phyloP scores from a whole-genome alignment of 2,329 filamentous ascomycete species.

The Thermoascus crustaceus region DNA sequence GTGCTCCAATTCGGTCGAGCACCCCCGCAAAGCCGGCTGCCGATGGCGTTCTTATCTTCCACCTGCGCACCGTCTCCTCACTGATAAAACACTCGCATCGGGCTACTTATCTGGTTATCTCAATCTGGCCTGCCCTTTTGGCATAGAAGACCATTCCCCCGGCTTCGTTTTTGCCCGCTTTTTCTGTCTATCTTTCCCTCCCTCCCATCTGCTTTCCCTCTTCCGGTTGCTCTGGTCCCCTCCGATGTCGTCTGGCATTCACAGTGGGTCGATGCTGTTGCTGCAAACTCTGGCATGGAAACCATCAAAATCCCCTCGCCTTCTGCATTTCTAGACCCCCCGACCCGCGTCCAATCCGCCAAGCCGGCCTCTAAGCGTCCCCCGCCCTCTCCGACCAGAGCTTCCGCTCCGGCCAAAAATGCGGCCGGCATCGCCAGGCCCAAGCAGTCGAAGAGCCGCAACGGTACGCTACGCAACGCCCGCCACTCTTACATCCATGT shows the following conservation, averaged over 20 bases:
- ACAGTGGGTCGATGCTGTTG: conserved; percentile 9
- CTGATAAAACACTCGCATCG: conserved; percentile 13
- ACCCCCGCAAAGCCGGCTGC: conserved; percentile 17
- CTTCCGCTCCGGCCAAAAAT: conserved; percentile 13
- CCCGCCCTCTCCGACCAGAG: conserved; percentile 18
- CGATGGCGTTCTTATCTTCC: conserved; percentile 15
- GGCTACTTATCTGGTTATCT: neutral
- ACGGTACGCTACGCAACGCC: conserved; percentile 48
- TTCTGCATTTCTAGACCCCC: conserved; percentile 43
- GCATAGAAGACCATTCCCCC: neutral
- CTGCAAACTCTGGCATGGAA: conserved; percentile 41
- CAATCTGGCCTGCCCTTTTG: neutral
- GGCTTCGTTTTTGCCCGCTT: neutral
- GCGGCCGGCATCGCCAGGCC: conserved; percentile 41
- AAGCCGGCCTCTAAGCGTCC: conserved; percentile 19
- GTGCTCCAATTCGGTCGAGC: conserved; percentile 14
- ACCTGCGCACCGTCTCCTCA: conserved; percentile 7
- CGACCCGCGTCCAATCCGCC: conserved; percentile 18
- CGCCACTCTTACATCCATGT: too few species aligned
- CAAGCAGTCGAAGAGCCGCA: conserved; percentile 68
- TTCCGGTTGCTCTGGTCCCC: conserved; percentile 7
- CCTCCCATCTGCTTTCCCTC: conserved; percentile 7
- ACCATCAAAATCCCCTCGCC: conserved; percentile 54
- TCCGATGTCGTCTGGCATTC: conserved; percentile 6
- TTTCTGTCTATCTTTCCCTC: neutral